Percentiles rank a stretch among this genome's conserved stretches.
These are phyloP conservation scores for Hippophae rhamnoides DNA, from an alignment of 306 rosid species.

Conservation along the genomic window DNA sequence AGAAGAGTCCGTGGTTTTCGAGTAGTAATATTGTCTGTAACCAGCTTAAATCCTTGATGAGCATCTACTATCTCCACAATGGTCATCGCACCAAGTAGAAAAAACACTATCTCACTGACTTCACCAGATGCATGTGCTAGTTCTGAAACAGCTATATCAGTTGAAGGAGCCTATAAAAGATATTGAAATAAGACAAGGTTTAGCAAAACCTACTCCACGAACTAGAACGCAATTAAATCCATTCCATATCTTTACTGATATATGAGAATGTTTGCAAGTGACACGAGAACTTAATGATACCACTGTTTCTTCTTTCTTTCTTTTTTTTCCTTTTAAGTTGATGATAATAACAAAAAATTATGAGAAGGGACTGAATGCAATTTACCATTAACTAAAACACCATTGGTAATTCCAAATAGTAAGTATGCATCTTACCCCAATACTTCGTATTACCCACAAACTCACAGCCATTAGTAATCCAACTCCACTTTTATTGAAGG, in stretches of 20 bases:
- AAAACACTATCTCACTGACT: conserved; percentile 94
- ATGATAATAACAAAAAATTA: too few relatives aligned
- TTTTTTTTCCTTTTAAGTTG: background rate
- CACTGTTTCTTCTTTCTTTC: background rate
- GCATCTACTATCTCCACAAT: conserved; percentile 88
- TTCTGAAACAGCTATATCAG: conserved; percentile 83
- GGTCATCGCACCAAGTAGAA: conserved; percentile 97
- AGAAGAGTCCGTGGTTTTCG: conserved; percentile 81
- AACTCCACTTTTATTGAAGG: conserved; percentile 93
- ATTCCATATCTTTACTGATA: background rate
- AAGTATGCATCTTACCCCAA: conserved; percentile 55
- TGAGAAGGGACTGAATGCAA: background rate
- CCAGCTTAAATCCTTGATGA: conserved; percentile 96
- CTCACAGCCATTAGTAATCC: conserved; percentile 96
- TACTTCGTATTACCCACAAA: conserved; percentile 82
- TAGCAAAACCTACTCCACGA: background rate
- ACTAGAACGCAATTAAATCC: too few relatives aligned
- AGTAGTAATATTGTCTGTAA: conserved; percentile 84
- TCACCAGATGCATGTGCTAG: conserved; percentile 76
- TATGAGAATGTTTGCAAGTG: background rate
- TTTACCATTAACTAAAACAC: background rate
- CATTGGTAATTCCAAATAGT: conserved; percentile 2
- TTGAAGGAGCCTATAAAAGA: conserved; percentile 74
- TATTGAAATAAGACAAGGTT: conserved; percentile 11
- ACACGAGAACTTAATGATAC: background rate